Base-by-base conservation (phyloP, 805 yeast genomes). In the Saccharomycopsis sp. region DNA sequence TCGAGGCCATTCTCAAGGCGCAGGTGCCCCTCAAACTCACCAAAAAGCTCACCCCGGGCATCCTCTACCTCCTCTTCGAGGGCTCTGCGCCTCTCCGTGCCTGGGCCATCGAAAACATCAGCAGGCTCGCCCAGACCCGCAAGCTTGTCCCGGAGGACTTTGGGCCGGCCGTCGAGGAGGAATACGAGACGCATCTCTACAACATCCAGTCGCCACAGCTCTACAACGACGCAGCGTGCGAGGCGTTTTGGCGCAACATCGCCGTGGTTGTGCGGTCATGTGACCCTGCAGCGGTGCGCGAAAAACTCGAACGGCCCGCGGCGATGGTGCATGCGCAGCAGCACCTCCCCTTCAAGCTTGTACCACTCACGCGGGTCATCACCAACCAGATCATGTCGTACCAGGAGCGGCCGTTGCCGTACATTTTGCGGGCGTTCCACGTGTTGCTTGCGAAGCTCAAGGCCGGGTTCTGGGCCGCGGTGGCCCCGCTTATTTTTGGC, bases 331-430 rank as follows among this genome's bases (percentile, higher is more conserved):
- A 68, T 14, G 21, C 72, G 40, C 55, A 62, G 57, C 57, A 61
- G 55, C 48, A 57, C 37, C 50, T 64, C 48, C 2, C 65, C 65
- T 60, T 68, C 72, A 66, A 70, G 64, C 62, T 77, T 60, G 64
- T 74, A 52, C 67, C 77, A 64, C 23, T 71, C 2, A 61, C 74
- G 2, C 68, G 70, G 4, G 76, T 82, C 1, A 68, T 82, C 47
- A 72, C 75, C 58, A 80, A 81, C 58, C 83, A 80, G 62, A 66
- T 82, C 24, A 74, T 82, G 75, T 77, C 86, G 0, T 70, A 66
- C 44, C 70, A 69, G 4, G 65, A 68, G n/a, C 66, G 66, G 37
- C 71, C 75, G 12, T 51, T 86, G 34, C 86, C 87, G 0, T 69
- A 76, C 16, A 67, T 86, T 2, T 70, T 89, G n/a, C 72, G 80